These are phyloP conservation scores for Triangularia setosa DNA, from an alignment of 2,329 filamentous ascomycete species.

Conservation along the genomic window DNA sequence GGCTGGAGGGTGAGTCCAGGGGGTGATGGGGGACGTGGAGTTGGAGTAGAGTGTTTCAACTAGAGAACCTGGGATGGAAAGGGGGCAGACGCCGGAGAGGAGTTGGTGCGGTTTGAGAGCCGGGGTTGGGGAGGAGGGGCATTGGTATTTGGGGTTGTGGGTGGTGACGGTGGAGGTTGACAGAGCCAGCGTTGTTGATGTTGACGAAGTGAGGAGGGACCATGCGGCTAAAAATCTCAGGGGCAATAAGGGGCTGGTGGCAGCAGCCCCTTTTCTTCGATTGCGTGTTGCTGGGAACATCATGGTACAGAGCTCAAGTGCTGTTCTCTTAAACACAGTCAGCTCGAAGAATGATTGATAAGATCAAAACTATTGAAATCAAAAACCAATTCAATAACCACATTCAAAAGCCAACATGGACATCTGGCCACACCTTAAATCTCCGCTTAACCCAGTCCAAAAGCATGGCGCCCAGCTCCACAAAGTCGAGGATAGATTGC, in stretches of 20 bases:
- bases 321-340: background rate
- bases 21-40: constrained; percentile 9
- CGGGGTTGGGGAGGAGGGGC: background rate
- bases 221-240: background rate
- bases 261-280: background rate
- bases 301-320: background rate
- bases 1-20: constrained; percentile 29
- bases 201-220: background rate
- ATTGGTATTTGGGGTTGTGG: background rate
- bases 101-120: background rate
- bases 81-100: background rate
- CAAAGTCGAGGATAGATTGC: background rate
- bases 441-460: background rate
- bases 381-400: background rate
- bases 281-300: background rate
- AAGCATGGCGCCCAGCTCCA: background rate
- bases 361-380: no score
- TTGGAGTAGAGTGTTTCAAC: background rate
- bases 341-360: no score
- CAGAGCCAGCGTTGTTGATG: background rate
- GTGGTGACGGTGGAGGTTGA: background rate
- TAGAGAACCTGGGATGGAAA: background rate
- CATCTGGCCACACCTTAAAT: background rate
- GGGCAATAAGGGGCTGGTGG: background rate
- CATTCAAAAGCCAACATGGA: background rate